Base-by-base conservation (phyloP, 345 rosid species). In the Pistacia integerrima region DNA sequence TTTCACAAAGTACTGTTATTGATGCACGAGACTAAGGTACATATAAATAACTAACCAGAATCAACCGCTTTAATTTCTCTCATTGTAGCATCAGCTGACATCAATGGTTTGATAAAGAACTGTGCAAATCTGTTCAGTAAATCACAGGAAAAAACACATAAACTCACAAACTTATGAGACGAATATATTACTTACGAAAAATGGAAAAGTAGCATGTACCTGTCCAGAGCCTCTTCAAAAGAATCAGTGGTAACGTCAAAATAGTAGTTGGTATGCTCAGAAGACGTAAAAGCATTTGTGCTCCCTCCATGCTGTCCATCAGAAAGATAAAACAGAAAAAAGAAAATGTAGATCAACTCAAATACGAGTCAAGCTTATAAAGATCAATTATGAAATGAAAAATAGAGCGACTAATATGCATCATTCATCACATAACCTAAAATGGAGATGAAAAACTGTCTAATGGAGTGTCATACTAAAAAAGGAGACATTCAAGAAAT, bases 31-130 rank as follows among this genome's bases (percentile, higher is more conserved):
- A 67, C 36, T 28, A 72, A 35, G 64, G 54, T 25, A 59, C 61
- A 36, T 72, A 57, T 3, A 4, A 63, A 77, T 4, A 51, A 44
- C 85, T n/a, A 75, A 95, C 98, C 99, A 85, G 98, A 95, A 84
- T 93, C 99, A 73, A 95, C 97, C 7, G 97, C 97, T 82, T 90
- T 95, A 35, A 93, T 92, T 80, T 95, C 98, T 85, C 99, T 90
- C 66, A 30, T 88, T 28, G 98, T 93, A 58, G 99, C 99, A 70
- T 95, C 99, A 73, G 93, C 91, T 11, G 98, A 89, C 94, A 95
- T 92, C 82, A 95, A 84, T 57, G 98, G 99, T 72, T 89, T 92
- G 63, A 93, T 85, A 80, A 95, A 95, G 86, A 95, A 93, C 77
- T 93, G 98, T 0, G 94, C 90, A 66, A 93, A 95, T 81, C 99